phyloP scores from a whole-genome alignment of 1,139 yeast species.

The Citeromyces hawaiiensis region DNA sequence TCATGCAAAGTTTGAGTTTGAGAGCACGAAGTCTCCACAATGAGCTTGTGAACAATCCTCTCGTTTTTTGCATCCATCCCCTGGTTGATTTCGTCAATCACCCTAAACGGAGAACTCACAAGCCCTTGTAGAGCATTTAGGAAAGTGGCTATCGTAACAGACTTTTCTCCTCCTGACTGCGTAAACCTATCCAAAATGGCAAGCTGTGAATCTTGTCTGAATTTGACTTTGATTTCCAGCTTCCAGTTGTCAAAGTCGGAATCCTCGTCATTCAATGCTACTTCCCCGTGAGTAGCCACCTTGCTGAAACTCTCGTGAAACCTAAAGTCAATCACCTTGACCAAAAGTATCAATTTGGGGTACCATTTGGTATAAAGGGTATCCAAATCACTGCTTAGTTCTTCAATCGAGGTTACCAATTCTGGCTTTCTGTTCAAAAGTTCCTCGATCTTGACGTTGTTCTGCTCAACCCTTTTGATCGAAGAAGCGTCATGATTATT shows the following conservation, averaged over 20 bases:
- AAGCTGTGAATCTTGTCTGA: constrained; percentile 61
- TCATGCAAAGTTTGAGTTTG: constrained; percentile 14
- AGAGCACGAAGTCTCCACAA: constrained; percentile 76
- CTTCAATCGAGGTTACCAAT: constrained; percentile 15
- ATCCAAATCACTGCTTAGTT: constrained; percentile 23
- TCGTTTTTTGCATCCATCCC: constrained; percentile 97
- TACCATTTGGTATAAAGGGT: constrained; percentile 38
- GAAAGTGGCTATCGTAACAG: constrained; percentile 86
- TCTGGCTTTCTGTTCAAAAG: constrained; percentile 22
- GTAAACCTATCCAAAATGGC: constrained; percentile 70
- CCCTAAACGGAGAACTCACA: constrained; percentile 83
- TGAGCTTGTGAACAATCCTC: constrained; percentile 70
- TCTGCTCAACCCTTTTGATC: constrained; percentile 20
- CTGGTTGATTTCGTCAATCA: constrained; percentile 96
- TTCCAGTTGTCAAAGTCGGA: constrained; percentile 66
- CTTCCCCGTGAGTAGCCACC: constrained; percentile 81
- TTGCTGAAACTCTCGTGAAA: constrained; percentile 55
- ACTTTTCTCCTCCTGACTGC: constrained; percentile 97
- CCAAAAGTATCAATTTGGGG: constrained; percentile 35
- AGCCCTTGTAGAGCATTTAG: constrained; percentile 88
- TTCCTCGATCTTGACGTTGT: constrained; percentile 16
- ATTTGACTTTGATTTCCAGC: constrained; percentile 72
- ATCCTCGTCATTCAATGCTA: constrained; percentile 39
- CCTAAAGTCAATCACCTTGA: constrained; percentile 39
- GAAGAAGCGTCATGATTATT: constrained; percentile 25